Evolutionary conservation across 2,329 filamentous ascomycete genomes (phyloP), one percentile per base, ranked within the genome.

Genomic region (Esteya vermicola): DNA sequence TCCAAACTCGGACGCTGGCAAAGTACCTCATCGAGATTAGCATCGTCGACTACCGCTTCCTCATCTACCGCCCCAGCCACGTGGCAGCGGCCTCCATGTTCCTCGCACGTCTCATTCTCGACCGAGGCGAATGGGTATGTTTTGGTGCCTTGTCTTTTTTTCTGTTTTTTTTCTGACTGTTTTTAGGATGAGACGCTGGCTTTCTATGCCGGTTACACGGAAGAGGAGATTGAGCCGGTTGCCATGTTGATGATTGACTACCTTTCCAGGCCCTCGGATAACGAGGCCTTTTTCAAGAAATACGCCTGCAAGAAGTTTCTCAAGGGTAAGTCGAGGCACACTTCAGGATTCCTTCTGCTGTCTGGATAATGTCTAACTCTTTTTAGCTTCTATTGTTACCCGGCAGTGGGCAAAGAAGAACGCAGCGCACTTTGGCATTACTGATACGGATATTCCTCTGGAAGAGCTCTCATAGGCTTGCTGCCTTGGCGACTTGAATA

Each of bases 261-360:
- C 58, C 79, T 98, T 30, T 82, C 83, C 43, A 78, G 84, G 12
- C 91, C 89, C 21, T 83, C 95, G 40, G 75, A 80, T 33, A 91
- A 98, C 55, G 89, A 96, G 58, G 93, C 91, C 28, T 95, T 98
- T 70, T 96, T 95, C 72, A 94, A 93, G 75, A 98, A 98, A 64
- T 98, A 98, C 59, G 91, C 91, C 42, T 93, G 85, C 75, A 98
- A 96, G 71, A 95, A 94, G 65, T 98, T 96, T 65, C 67, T 96
- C 53, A 98, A 98, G 68, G 88, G 89, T 94, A 77, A 64, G 72
- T 52, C 42, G 19, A 18, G 9, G 3, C 22, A 23, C n/a, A n/a
- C n/a, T n/a, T n/a, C n/a, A n/a, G n/a, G n/a, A n/a, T n/a, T n/a
- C n/a, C n/a, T n/a, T n/a, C n/a, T n/a, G n/a, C n/a, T n/a, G n/a